phyloP scores from a whole-genome alignment of 371 early-diverging fungal species.

The Mucor piriformis region DNA sequence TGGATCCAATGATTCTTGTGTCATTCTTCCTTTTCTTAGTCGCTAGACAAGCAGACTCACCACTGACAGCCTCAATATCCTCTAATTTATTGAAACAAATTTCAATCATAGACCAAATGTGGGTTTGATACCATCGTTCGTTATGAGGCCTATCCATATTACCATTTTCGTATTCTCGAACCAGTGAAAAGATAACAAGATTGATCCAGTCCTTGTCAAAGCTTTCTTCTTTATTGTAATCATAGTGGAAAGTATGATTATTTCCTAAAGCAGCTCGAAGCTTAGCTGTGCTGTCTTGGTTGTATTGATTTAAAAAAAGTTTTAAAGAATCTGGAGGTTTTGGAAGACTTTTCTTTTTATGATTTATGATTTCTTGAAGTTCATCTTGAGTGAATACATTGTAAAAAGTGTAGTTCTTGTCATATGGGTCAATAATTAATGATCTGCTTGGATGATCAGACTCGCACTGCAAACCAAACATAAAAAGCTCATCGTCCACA shows the following conservation, averaged over 20 bases:
- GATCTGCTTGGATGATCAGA: constrained; percentile 10
- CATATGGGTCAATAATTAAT: not conserved
- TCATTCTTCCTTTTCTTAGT: not conserved
- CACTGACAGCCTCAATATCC: constrained; percentile 1
- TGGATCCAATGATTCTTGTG: not conserved
- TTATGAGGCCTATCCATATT: constrained; percentile 18
- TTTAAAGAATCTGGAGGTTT: not conserved
- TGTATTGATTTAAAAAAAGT: not conserved
- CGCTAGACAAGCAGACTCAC: constrained; percentile 3
- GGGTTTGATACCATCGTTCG: constrained; percentile 21
- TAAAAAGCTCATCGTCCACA: constrained; percentile 15
- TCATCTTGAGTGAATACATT: constrained; percentile 21
- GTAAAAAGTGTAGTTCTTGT: constrained; percentile 8
- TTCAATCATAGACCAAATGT: constrained; percentile 26
- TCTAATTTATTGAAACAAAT: not conserved
- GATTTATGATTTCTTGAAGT: constrained; percentile 18
- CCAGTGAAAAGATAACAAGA: constrained; percentile 4
- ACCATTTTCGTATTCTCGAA: constrained; percentile 21
- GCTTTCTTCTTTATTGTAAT: constrained; percentile 7
- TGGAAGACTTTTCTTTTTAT: constrained; percentile 7
- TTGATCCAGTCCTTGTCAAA: constrained; percentile 12
- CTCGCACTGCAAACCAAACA: constrained; percentile 18
- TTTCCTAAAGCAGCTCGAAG: constrained; percentile 6
- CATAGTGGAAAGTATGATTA: constrained; percentile 13
- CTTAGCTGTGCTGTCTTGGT: not conserved